Conservation (phyloP, 495 filamentous ascomycete genomes). For the Penicillium tannophilum region DNA sequence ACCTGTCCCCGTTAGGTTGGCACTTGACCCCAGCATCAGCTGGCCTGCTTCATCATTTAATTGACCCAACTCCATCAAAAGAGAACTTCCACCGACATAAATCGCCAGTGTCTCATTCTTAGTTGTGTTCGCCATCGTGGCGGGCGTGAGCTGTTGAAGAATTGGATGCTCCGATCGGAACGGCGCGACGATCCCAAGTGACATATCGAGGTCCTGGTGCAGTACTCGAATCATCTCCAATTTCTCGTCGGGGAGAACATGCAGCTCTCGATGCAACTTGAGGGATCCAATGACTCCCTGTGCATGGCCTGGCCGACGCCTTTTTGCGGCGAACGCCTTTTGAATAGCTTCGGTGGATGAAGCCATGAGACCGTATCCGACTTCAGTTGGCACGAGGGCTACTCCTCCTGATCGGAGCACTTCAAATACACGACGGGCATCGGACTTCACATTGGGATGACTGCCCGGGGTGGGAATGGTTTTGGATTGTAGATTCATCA, state of each 20-base stretch:
- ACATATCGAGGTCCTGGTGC: conserved; percentile 27
- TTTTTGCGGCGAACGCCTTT: conserved; percentile 25
- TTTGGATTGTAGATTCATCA: neutral
- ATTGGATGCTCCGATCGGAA: conserved; percentile 12
- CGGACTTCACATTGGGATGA: conserved; percentile 9
- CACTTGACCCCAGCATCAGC: conserved; percentile 29
- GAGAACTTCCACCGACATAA: conserved; percentile 16
- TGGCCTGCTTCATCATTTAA: conserved; percentile 20
- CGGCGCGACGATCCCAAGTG: conserved; percentile 23
- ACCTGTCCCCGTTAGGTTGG: conserved; percentile 32
- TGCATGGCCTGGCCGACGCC: conserved; percentile 23
- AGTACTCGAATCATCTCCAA: conserved; percentile 32
- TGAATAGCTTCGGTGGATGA: conserved; percentile 21
- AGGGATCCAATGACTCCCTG: conserved; percentile 30
- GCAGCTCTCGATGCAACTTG: conserved; percentile 23
- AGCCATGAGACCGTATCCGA: conserved; percentile 37
- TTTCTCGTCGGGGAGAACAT: conserved; percentile 18
- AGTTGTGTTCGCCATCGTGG: conserved; percentile 14
- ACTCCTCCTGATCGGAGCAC: conserved; percentile 12
- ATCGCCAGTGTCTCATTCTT: conserved; percentile 29
- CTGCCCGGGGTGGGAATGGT: conserved; percentile 15
- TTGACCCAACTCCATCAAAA: conserved; percentile 24
- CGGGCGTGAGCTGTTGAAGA: conserved; percentile 10
- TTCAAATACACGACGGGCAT: conserved; percentile 10
- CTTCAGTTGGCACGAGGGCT: conserved; percentile 19